These are phyloP conservation scores for Verruconis gallopava DNA, from an alignment of 2,329 filamentous ascomycete genomes.

Conservation along the genomic window DNA sequence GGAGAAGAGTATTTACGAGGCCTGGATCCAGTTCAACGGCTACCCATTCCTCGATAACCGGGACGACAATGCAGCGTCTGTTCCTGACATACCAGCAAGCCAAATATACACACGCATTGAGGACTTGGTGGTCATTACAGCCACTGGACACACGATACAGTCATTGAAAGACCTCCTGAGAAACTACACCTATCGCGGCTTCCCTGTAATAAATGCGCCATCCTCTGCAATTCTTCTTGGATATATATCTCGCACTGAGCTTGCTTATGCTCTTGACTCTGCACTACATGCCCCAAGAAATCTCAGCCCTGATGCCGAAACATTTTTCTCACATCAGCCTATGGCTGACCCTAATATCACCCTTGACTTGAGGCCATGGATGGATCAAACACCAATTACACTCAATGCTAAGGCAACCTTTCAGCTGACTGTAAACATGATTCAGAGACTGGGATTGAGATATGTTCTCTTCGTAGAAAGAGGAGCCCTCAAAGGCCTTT, in stretches of 20 bases:
- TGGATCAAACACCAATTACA: constrained; percentile 96
- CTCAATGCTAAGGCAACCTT: constrained; percentile 64
- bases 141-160: constrained; percentile 75
- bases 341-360: constrained; percentile 64
- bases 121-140: constrained; percentile 77
- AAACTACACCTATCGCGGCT: constrained; percentile 71
- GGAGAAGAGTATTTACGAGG: constrained; percentile 87
- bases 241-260: constrained; percentile 86
- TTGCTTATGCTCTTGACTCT: constrained; percentile 64
- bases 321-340: constrained; percentile 73
- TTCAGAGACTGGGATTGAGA: constrained; percentile 82
- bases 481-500: constrained; percentile 66
- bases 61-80: constrained; percentile 50
- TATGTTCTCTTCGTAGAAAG: constrained; percentile 81
- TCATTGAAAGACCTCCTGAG: constrained; percentile 58
- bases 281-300: constrained; percentile 44
- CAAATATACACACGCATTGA: constrained; percentile 89
- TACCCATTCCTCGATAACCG: constrained; percentile 93
- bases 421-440: constrained; percentile 80
- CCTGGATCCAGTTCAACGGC: constrained; percentile 91
- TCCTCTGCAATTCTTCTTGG: constrained; percentile 70
- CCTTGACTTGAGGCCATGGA: constrained; percentile 88
- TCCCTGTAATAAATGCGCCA: constrained; percentile 73
- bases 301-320: constrained; percentile 58
- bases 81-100: constrained; percentile 74